Evolutionary conservation across 2,329 filamentous ascomycete genomes (phyloP).

Genomic region (Botrytis elliptica): DNA sequence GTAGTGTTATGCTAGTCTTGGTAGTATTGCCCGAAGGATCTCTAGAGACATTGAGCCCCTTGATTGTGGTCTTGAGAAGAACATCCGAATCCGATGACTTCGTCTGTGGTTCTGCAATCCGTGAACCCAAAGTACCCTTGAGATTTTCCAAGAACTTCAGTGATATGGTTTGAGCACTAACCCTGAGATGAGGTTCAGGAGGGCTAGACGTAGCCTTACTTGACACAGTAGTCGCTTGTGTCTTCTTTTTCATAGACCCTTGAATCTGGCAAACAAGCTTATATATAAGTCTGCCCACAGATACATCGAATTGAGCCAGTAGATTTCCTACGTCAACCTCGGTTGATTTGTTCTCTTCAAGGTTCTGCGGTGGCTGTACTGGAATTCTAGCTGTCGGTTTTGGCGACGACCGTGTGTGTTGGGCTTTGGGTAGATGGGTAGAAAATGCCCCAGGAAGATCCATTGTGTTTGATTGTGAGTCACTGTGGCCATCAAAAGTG

Average conservation of each 20-base stretch:
- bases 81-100: conserved; percentile 31
- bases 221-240: conserved; percentile 5
- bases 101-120: conserved; percentile 15
- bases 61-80: conserved; percentile 34
- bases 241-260: conserved; percentile 28
- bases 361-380: not conserved
- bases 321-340: conserved; percentile 37
- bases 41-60: conserved; percentile 33
- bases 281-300: conserved; percentile 38
- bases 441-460: conserved; percentile 64
- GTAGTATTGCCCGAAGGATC: conserved; percentile 25
- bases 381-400: not conserved
- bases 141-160: conserved; percentile 38
- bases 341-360: conserved; percentile 26
- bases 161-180: conserved; percentile 35
- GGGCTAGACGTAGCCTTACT: conserved; percentile 20
- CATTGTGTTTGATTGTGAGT: conserved; percentile 42
- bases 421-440: conserved; percentile 39
- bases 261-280: conserved; percentile 35
- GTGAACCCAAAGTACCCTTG: conserved; percentile 31
- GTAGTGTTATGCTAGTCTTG: conserved; percentile 41
- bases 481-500: conserved; percentile 29
- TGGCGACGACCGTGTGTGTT: not conserved
- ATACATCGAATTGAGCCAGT: conserved; percentile 38
- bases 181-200: conserved; percentile 25